A percentile compares a stretch with the other conserved stretches of the same genome.
Conservation (phyloP, 768 basidiomycete genomes). For the Kondoa malvinella region DNA sequence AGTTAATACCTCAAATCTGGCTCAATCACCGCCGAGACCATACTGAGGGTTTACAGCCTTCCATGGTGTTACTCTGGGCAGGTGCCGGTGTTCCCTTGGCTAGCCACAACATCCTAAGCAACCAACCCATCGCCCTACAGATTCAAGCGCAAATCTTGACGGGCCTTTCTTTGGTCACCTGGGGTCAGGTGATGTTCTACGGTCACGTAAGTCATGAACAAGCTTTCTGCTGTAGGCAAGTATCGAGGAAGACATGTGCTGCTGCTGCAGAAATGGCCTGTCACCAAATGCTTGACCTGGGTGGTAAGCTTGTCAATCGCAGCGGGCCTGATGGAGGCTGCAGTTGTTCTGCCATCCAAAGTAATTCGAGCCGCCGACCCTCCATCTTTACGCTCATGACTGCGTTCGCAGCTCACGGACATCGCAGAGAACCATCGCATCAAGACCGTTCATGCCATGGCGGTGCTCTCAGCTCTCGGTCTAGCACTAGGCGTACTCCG, state of each 20-base stretch:
- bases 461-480: conserved; percentile 18
- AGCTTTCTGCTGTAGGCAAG: neutral
- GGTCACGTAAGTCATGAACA: neutral
- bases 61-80: conserved; percentile 17
- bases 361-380: too few relatives aligned
- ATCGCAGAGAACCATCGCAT: too few relatives aligned
- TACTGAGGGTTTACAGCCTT: conserved; percentile 11
- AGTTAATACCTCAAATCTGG: neutral
- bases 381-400: neutral
- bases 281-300: neutral
- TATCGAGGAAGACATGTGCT: neutral
- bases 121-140: conserved; percentile 29
- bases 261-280: neutral
- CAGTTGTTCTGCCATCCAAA: too few relatives aligned
- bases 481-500: conserved; percentile 19
- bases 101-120: conserved; percentile 9
- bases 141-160: conserved; percentile 29
- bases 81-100: conserved; percentile 9
- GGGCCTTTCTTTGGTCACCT: conserved; percentile 11
- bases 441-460: conserved; percentile 21
- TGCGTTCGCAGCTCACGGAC: conserved; percentile 5
- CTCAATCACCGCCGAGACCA: neutral
- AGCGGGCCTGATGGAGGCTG: too few relatives aligned
- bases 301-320: too few relatives aligned
- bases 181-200: conserved; percentile 12